Evolutionary conservation across 108 stramenopile species (phyloP).

Genomic region (Aurantiochytrium sp.): DNA sequence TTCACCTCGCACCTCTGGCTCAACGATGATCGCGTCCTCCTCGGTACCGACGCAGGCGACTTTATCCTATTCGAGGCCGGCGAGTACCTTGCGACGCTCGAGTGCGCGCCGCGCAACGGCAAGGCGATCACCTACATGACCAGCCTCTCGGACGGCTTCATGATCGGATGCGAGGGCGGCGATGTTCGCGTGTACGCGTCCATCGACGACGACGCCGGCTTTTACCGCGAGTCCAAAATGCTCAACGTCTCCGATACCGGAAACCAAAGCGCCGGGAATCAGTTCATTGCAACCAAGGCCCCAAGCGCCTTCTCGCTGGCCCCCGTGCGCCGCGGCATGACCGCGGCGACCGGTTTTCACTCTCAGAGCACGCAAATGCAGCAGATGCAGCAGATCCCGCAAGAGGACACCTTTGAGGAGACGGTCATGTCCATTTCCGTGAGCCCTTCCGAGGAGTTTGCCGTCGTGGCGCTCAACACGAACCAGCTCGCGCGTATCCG

Average conservation of each 20-base stretch:
- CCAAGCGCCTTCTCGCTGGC: background rate
- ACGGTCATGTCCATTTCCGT: slow-evolving; percentile 34
- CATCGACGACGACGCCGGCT: slow-evolving; percentile 40
- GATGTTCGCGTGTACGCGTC: slow-evolving; percentile 45
- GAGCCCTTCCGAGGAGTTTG: slow-evolving; percentile 37
- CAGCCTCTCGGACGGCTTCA: slow-evolving; percentile 54
- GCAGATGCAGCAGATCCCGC: background rate
- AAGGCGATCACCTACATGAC: slow-evolving; percentile 42
- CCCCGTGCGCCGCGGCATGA: background rate
- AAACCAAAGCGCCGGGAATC: background rate
- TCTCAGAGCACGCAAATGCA: background rate
- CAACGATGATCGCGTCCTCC: slow-evolving; percentile 50
- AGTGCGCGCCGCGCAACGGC: slow-evolving; percentile 36
- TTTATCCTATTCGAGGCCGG: slow-evolving; percentile 50
- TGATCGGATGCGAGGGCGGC: slow-evolving; percentile 52
- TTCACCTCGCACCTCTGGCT: slow-evolving; percentile 59
- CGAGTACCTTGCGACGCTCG: slow-evolving; percentile 49
- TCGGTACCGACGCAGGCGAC: slow-evolving; percentile 53
- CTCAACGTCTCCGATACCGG: background rate
- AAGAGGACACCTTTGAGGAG: slow-evolving; percentile 11
- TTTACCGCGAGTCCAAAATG: slow-evolving; percentile 31
- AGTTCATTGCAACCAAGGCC: background rate
- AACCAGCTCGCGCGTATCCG: slow-evolving; percentile 35
- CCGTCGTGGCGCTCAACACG: background rate
- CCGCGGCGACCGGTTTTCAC: background rate